phyloP scores from a whole-genome alignment of 495 filamentous ascomycete species.

The Emericellopsis terricola region DNA sequence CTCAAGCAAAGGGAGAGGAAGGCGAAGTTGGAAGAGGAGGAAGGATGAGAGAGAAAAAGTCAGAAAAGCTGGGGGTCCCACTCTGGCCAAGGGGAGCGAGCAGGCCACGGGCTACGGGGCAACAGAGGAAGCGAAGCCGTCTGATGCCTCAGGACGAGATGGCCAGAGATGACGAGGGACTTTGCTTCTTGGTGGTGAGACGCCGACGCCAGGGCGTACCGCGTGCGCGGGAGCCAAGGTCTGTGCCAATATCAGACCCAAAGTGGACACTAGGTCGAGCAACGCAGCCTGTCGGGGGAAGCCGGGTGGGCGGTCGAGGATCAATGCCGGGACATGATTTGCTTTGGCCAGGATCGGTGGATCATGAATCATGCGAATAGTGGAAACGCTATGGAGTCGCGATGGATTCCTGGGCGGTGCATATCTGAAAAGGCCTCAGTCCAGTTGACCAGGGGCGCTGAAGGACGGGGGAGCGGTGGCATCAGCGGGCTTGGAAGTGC shows the following conservation, averaged over 20 bases:
- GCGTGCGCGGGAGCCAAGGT: not conserved
- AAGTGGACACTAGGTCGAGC: not conserved
- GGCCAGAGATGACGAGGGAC: too few species aligned
- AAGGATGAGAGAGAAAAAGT: slow-evolving; percentile 8
- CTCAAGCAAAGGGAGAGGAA: slow-evolving; percentile 14
- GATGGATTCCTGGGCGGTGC: not conserved
- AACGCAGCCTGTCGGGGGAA: slow-evolving; percentile 2
- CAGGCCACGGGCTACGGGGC: not conserved
- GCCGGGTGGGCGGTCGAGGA: slow-evolving; percentile 1
- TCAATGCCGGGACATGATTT: not conserved
- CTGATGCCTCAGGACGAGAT: slow-evolving; percentile 1
- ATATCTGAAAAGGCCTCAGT: too few species aligned
- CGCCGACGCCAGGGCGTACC: not conserved
- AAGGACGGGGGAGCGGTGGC: not conserved
- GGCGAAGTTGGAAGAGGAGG: slow-evolving; percentile 17
- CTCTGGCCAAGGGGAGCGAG: slow-evolving; percentile 6
- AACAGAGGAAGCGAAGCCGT: not conserved
- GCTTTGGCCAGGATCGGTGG: not conserved
- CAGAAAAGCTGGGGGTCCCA: slow-evolving; percentile 11
- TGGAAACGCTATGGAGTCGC: not conserved
- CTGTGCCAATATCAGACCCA: not conserved
- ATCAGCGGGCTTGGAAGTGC: not conserved
- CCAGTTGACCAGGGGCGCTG: not conserved
- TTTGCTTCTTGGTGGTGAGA: not conserved
- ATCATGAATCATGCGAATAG: not conserved